Evolutionary conservation across 176 grass and related monocot species (phyloP), one percentile per base, ranked within the genome.

Genomic region (Neostapfia colusana): DNA sequence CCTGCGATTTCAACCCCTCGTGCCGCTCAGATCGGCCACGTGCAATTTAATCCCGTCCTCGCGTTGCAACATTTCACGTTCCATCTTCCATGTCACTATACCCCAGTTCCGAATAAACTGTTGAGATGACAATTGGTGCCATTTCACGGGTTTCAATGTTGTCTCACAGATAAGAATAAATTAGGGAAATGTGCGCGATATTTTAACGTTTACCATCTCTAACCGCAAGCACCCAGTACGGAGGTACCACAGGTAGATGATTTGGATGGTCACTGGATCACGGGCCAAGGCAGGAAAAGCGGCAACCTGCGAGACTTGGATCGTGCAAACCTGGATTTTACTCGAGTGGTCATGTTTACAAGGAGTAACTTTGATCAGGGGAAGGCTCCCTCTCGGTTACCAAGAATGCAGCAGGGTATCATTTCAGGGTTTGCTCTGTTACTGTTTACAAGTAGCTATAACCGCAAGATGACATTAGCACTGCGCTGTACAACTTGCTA

Each of bases 21-120:
- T 69, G 76, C 9, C 21, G 55, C 40, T 75, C 76, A 80, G 86
- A 84, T 69, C 70, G 81, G 76, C 70, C 86, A 88, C 70, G 81
- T 84, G 81, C 69, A 63, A 70, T 76, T 85, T 65, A 85, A 77
- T 31, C 31, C 31, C 31, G 31, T 3, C 31, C 31, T 31, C 31
- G 31, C 31, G 31, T 31, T 31, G 31, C 31, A 31, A 31, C 31
- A 31, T 31, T n/a, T n/a, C n/a, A n/a, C n/a, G 31, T 31, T 3
- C 31, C 2, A 31, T 31, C n/a, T n/a, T n/a, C 31, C 31, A 31
- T 31, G 31, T 31, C 31, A 31, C 31, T 31, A 31, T 2, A 31
- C 2, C 31, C 2, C 31, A 31, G 31, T 31, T 31, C 31, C 31
- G 3, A 31, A 31, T 31, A 31, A 31, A 1, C 31, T 31, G 31